Base-by-base conservation (phyloP, 768 basidiomycete species). In the Calvatia gigantea region DNA sequence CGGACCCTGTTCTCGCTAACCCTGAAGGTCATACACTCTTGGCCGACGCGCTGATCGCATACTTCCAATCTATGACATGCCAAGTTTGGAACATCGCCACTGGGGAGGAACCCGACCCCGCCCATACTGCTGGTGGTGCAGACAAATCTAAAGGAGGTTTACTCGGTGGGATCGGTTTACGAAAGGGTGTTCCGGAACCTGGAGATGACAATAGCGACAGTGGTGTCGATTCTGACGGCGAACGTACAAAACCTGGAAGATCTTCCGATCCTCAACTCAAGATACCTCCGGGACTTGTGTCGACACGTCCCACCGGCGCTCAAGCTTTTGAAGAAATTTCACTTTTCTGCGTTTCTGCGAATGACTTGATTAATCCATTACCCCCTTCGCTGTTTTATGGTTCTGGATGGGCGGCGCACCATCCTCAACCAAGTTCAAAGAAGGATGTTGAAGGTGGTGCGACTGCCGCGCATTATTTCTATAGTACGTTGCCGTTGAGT, bases 281-380 rank as follows among this genome's bases (percentile, higher is more conserved):
- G 33, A 83, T 97, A 3, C 96, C 95, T 3, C 77, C 81, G 0
- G 78, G 81, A 29, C 80, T 91, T 6, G 86, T 98, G 69, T 81
- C 79, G 56, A 82, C 84, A 5, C 82, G 80, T 2, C 90, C 90
- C 2, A 71, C 70, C 56, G 72, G 68, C 1, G 61, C 67, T 11
- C 70, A 73, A 1, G 76, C 82, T 3, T 96, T 89, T 69, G 83
- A 90, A 67, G 97, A 98, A 70, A 83, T 96, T 48, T 79, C 84
- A 35, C 97, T 96, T 6, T 94, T 80, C 74, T 98, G 97, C 69
- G 94, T 92, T 0, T 88, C 87, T 19, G 97, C 97, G n/a, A 96
- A 98, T 70, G 95, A 99, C 68, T 78, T 98, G 49, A 92, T 99
- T 70, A 98, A 98, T 73, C 97, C 97, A 1, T 79, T 98, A 0